Evolutionary conservation across 1,284 basidiomycete species (phyloP).

Genomic region (Ustilago xerochloae): DNA sequence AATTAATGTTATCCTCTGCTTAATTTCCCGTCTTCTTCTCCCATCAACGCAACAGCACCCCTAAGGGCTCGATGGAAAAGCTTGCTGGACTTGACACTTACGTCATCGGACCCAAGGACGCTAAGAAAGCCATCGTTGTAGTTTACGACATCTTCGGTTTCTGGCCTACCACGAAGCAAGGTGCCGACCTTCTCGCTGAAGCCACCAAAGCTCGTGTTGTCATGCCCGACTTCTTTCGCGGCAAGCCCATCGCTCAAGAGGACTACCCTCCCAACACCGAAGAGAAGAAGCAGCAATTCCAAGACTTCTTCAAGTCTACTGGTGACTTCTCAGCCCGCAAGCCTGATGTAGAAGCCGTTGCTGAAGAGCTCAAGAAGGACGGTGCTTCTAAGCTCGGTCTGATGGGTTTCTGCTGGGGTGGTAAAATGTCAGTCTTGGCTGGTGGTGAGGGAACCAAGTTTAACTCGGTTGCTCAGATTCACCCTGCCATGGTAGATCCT

Average conservation of each 20-base stretch:
- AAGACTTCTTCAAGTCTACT: conserved; percentile 68
- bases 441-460: conserved; percentile 52
- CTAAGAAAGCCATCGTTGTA: conserved; percentile 73
- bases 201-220: conserved; percentile 70
- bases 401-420: conserved; percentile 71
- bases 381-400: conserved; percentile 72
- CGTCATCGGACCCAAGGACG: conserved; percentile 68
- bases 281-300: conserved; percentile 70
- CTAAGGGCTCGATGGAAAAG: conserved; percentile 69
- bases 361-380: conserved; percentile 70
- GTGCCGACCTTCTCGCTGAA: conserved; percentile 73
- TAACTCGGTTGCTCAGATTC: conserved; percentile 52
- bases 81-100: conserved; percentile 55
- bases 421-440: conserved; percentile 48
- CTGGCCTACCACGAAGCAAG: conserved; percentile 71
- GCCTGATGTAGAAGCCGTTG: conserved; percentile 72
- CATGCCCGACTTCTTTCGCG: conserved; percentile 77
- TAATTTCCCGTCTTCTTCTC: background rate
- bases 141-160: conserved; percentile 78
- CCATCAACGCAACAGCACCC: conserved; percentile 53
- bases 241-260: conserved; percentile 72
- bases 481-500: conserved; percentile 72
- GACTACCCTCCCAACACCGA: conserved; percentile 73
- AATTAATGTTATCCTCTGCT: background rate
- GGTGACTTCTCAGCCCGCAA: conserved; percentile 71